Evolutionary conservation across 2,329 filamentous ascomycete species (phyloP).

Genomic region (Aureobasidium zeae): DNA sequence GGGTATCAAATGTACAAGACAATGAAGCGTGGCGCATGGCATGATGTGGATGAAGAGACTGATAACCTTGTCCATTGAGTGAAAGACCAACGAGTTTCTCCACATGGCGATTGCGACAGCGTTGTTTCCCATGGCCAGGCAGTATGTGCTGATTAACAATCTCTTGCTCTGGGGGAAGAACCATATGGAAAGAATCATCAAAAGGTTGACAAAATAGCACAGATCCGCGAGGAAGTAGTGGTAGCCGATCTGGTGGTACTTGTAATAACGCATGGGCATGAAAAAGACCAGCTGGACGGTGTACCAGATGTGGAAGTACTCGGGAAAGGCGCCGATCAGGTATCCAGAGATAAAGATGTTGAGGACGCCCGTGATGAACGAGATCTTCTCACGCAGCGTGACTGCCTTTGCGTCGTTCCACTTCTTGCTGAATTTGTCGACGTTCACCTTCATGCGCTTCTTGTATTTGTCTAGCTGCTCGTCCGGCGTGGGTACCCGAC

Average conservation of each 20-base stretch:
- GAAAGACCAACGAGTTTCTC: slow-evolving; percentile 96
- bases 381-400: slow-evolving; percentile 83
- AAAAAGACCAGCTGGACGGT: slow-evolving; percentile 57
- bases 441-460: slow-evolving; percentile 73
- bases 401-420: slow-evolving; percentile 90
- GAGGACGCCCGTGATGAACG: slow-evolving; percentile 90
- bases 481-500: slow-evolving; percentile 74
- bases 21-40: slow-evolving; percentile 90
- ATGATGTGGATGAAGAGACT: slow-evolving; percentile 99
- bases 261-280: slow-evolving; percentile 91
- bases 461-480: slow-evolving; percentile 89
- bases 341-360: slow-evolving; percentile 98
- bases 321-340: slow-evolving; percentile 73
- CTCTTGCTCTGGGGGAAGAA: slow-evolving; percentile 82
- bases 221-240: slow-evolving; percentile 96
- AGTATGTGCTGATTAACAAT: slow-evolving; percentile 85
- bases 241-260: slow-evolving; percentile 83
- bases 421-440: slow-evolving; percentile 73
- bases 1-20: slow-evolving; percentile 73
- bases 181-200: slow-evolving; percentile 77
- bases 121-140: slow-evolving; percentile 91
- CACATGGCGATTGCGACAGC: slow-evolving; percentile 98
- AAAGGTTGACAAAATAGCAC: slow-evolving; percentile 94
- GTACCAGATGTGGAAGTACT: slow-evolving; percentile 90
- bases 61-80: slow-evolving; percentile 96